phyloP scores from a whole-genome alignment of 2,329 filamentous ascomycete genomes.

The Calonectria henricotiae region DNA sequence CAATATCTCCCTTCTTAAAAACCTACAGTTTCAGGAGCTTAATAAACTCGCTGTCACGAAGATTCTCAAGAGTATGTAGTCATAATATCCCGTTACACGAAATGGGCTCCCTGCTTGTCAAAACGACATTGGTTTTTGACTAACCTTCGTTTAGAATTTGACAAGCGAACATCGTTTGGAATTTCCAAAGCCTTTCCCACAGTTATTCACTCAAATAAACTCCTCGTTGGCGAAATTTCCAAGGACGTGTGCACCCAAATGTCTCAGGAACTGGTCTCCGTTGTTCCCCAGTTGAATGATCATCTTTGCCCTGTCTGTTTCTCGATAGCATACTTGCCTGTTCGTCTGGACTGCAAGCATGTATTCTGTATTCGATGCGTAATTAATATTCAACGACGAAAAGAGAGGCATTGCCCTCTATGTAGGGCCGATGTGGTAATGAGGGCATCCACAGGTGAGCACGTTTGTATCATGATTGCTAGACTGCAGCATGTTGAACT shows the following conservation, averaged over 20 bases:
- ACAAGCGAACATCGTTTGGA: conserved; percentile 85
- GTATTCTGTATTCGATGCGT: conserved; percentile 89
- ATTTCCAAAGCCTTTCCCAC: conserved; percentile 76
- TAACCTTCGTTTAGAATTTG: conserved; percentile 77
- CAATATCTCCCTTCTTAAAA: conserved; percentile 84
- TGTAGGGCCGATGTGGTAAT: conserved; percentile 83
- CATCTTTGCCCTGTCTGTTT: conserved; percentile 88
- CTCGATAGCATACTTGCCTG: conserved; percentile 84
- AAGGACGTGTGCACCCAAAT: conserved; percentile 84
- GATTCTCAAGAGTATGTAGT: conserved; percentile 84
- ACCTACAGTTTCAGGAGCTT: conserved; percentile 87
- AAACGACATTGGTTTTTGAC: background rate
- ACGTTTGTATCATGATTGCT: background rate
- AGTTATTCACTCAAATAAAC: conserved; percentile 72
- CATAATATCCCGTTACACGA: background rate
- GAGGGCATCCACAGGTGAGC: conserved; percentile 76
- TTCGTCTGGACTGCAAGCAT: conserved; percentile 83
- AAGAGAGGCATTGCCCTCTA: conserved; percentile 80
- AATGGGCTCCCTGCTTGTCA: too few species aligned
- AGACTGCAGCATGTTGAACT: background rate
- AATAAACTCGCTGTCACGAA: conserved; percentile 85
- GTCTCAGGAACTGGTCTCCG: conserved; percentile 78
- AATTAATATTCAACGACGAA: conserved; percentile 82
- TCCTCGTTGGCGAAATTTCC: conserved; percentile 79
- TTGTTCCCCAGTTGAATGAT: conserved; percentile 88